Evolutionary conservation across 2,329 filamentous ascomycete species (phyloP), one percentile per base, ranked within the genome.

Genomic region (Apiospora kogelbergensis): DNA sequence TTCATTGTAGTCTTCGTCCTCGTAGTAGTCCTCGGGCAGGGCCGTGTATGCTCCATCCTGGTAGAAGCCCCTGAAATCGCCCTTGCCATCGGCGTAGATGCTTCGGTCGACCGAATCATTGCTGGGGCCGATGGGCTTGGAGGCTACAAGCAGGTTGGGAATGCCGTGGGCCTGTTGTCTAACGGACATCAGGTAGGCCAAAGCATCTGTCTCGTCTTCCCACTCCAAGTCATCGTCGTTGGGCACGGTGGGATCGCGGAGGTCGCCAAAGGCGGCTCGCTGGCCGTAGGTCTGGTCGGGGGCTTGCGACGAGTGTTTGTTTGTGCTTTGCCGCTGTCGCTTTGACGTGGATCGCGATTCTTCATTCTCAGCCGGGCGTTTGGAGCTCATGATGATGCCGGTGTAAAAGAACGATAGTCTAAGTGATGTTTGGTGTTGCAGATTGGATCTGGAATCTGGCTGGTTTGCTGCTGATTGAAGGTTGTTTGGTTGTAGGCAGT

Each of bases 21-120:
- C 73, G 37, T 78, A 70, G 37, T 79, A 75, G 22, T 77, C 73
- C 15, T 84, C 81, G 0, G 88, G 85, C 2, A 86, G 83, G 4
- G 90, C 92, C 30, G 91, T 88, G 78, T 94, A 97, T 45, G 93
- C 92, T 65, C 94, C 94, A 73, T 97, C 93, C 20, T 89, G 83
- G 77, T 93, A 96, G 76, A 89, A 90, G 13, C 91, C 92, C 68
- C 86, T 81, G 26, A 84, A 81, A 74, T 91, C 88, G 67, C 85
- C 84, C 24, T 80, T 71, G 6, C 84, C 84, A 68, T 82, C 77
- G 10, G 83, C 75, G 74, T 89, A 89, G 53, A 86, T 83, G 41
- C 76, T 78, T 66, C 80, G 78, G 69, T 85, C 82, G 3, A 78
- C 67, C 20, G 72, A 33, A n/a, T 77, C 74, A 11, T 80, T 77